Percentiles rank a stretch among this genome's conserved stretches.
phyloP scores from a whole-genome alignment of 139 green algal species.

The Coccomyxa sp. region DNA sequence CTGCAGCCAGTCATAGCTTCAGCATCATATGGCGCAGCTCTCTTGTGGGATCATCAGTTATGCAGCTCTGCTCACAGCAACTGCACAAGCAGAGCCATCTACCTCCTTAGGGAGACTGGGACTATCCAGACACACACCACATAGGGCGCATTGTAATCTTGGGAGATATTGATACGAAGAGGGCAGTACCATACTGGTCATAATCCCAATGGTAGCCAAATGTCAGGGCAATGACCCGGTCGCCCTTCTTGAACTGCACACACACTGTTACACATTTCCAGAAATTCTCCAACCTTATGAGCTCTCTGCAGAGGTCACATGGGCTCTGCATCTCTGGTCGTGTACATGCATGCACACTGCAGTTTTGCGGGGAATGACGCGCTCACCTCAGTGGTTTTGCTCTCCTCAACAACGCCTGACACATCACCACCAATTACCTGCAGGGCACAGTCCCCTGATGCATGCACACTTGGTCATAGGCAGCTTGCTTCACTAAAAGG shows the following conservation, averaged over 20 bases:
- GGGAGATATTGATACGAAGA: background rate
- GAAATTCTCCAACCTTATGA: too few species aligned
- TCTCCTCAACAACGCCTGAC: conserved; percentile 31
- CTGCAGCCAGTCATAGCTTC: background rate
- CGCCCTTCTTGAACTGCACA: conserved; percentile 42
- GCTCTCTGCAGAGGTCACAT: background rate
- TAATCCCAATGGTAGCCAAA: background rate
- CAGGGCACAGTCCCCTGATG: background rate
- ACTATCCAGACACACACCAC: too few species aligned
- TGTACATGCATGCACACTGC: background rate
- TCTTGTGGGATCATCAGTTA: background rate
- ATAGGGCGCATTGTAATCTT: too few species aligned
- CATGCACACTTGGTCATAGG: too few species aligned
- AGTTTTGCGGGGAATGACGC: background rate
- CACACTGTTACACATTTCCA: background rate
- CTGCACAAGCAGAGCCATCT: too few species aligned
- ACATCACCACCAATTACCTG: conserved; percentile 41
- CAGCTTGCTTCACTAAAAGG: too few species aligned
- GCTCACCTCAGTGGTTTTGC: conserved; percentile 32
- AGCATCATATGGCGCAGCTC: background rate
- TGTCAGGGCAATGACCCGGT: conserved; percentile 30
- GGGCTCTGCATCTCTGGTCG: background rate
- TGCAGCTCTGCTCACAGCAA: background rate
- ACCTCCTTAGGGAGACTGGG: too few species aligned
- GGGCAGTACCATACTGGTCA: background rate